These are phyloP conservation scores for Ogataea methanolica DNA, from an alignment of 805 yeast species.

Conservation along the genomic window DNA sequence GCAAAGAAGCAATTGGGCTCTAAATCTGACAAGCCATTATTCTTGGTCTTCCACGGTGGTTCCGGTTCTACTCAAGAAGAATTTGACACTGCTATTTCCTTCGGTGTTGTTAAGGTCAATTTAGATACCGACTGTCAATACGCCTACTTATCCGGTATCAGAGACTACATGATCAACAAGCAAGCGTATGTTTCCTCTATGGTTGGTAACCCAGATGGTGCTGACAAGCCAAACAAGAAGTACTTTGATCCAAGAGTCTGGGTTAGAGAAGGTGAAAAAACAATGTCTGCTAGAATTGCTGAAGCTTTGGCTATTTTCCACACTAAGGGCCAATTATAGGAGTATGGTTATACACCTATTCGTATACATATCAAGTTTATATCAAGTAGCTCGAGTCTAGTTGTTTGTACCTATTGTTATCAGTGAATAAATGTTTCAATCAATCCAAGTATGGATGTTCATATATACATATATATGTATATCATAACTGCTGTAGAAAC, in stretches of 20 bases:
- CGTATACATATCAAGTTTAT: too few species aligned
- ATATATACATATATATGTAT: too few species aligned
- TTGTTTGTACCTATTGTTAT: too few species aligned
- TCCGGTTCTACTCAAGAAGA: slow-evolving; percentile 94
- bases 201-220: slow-evolving; percentile 99
- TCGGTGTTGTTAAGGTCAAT: slow-evolving; percentile 98
- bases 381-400: too few species aligned
- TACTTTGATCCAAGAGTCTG: slow-evolving; percentile 99
- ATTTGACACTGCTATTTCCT: slow-evolving; percentile 82
- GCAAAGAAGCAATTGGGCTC: slow-evolving; percentile 65
- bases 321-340: slow-evolving; percentile 57
- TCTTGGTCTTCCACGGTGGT: slow-evolving; percentile 99
- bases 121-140: slow-evolving; percentile 98
- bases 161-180: slow-evolving; percentile 94
- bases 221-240: slow-evolving; percentile 99
- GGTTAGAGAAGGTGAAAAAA: slow-evolving; percentile 99
- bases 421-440: too few species aligned
- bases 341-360: too few species aligned
- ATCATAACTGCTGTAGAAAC: too few species aligned
- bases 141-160: slow-evolving; percentile 95
- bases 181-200: slow-evolving; percentile 85
- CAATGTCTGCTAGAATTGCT: slow-evolving; percentile 83
- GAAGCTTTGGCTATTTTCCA: slow-evolving; percentile 86
- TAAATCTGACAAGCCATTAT: slow-evolving; percentile 62
- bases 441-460: too few species aligned